These are phyloP conservation scores for Ricinus communis DNA, from an alignment of 345 rosid species.

Conservation along the genomic window DNA sequence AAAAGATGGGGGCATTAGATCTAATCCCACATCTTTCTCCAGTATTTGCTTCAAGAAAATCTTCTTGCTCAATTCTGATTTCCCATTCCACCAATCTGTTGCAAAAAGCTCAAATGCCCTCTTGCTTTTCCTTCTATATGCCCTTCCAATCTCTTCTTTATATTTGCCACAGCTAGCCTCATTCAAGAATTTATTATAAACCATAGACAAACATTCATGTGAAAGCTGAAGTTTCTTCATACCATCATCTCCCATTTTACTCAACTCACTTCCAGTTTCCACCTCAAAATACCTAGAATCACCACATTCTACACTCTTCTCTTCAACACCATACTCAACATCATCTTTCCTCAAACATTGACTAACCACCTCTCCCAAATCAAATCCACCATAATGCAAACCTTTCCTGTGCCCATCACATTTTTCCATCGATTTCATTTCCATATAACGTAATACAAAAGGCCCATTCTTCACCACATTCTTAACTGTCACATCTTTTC, in stretches of 20 bases:
- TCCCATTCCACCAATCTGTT: conserved; percentile 83
- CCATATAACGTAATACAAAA: conserved; percentile 61
- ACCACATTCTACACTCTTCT: conserved; percentile 3
- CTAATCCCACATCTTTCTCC: conserved; percentile 73
- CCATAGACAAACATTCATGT: conserved; percentile 46
- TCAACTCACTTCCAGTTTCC: conserved; percentile 20
- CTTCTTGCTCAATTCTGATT: conserved; percentile 63
- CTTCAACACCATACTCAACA: conserved; percentile 32
- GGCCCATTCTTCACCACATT: conserved; percentile 64
- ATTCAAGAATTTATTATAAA: conserved; percentile 39
- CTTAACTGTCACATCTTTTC: conserved; percentile 64
- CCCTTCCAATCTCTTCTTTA: conserved; percentile 13
- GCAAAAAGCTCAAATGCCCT: conserved; percentile 21
- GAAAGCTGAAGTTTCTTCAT: conserved; percentile 41
- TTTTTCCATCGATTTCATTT: conserved; percentile 58
- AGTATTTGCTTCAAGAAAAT: conserved; percentile 61
- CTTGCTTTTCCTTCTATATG: conserved; percentile 15
- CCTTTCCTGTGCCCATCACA: conserved; percentile 6
- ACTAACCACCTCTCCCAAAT: conserved; percentile 34
- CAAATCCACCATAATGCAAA: conserved; percentile 18
- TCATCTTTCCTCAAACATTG: conserved; percentile 54
- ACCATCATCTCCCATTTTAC: conserved; percentile 4
- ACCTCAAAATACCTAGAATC: conserved; percentile 38
- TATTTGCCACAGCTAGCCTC: conserved; percentile 23
- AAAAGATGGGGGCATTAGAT: conserved; percentile 66